phyloP scores from a whole-genome alignment of 2,329 filamentous ascomycete genomes.

The Aquanectria penicillioides region DNA sequence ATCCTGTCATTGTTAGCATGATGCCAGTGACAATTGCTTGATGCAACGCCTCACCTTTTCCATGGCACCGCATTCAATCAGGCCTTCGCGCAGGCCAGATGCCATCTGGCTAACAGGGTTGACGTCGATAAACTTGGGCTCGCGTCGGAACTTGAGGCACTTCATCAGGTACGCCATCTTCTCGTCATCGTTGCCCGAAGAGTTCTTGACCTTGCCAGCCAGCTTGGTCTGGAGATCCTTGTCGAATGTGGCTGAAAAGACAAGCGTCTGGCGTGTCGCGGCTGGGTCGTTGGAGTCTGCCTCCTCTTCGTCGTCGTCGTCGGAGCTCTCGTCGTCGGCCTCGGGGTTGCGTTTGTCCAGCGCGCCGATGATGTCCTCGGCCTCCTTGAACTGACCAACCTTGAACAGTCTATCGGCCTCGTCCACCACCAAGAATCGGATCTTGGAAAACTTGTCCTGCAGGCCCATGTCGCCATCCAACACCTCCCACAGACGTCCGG shows the following conservation, averaged over 20 bases:
- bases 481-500: conserved; percentile 94
- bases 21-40: too few species aligned
- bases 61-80: conserved; percentile 91
- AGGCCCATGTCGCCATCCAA: conserved; percentile 79
- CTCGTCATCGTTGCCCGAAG: conserved; percentile 72
- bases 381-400: conserved; percentile 94
- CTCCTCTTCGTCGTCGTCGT: conserved; percentile 60
- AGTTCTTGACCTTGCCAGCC: conserved; percentile 52
- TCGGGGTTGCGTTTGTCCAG: conserved; percentile 78
- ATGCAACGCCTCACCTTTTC: conserved; percentile 74
- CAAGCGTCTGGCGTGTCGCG: conserved; percentile 80
- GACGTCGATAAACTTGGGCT: conserved; percentile 90
- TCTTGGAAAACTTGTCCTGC: conserved; percentile 74
- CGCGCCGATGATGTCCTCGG: conserved; percentile 85
- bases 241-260: conserved; percentile 97
- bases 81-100: conserved; percentile 82
- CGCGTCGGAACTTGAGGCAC: conserved; percentile 86
- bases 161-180: conserved; percentile 94
- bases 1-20: conserved; percentile 65
- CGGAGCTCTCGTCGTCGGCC: conserved; percentile 59
- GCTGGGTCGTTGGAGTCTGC: conserved; percentile 58
- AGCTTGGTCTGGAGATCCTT: conserved; percentile 92
- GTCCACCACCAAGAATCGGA: conserved; percentile 88
- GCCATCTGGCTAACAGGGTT: conserved; percentile 94
- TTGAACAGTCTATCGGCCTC: conserved; percentile 93